These are phyloP conservation scores for Thelonectria discophora DNA, from an alignment of 2,329 filamentous ascomycete species.

Conservation along the genomic window DNA sequence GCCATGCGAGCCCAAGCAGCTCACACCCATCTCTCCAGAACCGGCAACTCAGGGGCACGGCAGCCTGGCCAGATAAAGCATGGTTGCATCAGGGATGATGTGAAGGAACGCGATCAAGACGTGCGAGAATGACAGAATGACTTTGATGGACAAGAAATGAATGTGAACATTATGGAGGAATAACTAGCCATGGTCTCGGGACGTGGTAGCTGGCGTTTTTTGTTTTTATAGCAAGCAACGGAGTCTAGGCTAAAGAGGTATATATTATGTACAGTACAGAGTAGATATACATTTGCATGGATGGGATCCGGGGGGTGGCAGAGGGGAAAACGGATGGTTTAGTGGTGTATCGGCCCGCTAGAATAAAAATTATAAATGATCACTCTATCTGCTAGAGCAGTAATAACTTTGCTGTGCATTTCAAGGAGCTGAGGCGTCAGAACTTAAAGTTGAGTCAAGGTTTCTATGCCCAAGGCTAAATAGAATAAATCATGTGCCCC, in stretches of 20 bases:
- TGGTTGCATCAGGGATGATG: slow-evolving; percentile 35
- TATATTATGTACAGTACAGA: background rate
- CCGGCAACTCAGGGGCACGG: slow-evolving; percentile 46
- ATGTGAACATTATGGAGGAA: slow-evolving; percentile 19
- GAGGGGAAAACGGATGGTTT: slow-evolving; percentile 1
- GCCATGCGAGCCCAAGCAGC: slow-evolving; percentile 4
- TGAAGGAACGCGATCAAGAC: background rate
- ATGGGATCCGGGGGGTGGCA: slow-evolving; percentile 33
- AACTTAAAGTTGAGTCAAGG: no score
- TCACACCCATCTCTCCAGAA: slow-evolving; percentile 29
- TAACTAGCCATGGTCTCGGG: slow-evolving; percentile 8
- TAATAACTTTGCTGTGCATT: background rate
- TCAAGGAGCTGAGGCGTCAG: background rate
- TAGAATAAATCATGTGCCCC: no score
- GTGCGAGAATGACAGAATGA: background rate
- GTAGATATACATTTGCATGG: slow-evolving; percentile 29
- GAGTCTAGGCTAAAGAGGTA: background rate
- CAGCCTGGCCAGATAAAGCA: slow-evolving; percentile 6
- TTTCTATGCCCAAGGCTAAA: no score
- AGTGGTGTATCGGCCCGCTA: background rate
- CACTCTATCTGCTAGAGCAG: background rate
- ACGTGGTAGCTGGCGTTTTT: slow-evolving; percentile 24
- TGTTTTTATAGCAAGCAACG: background rate
- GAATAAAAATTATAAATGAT: background rate
- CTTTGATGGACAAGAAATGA: background rate